phyloP scores from a whole-genome alignment of 768 basidiomycete genomes.

The Melanogaster broomeanus region DNA sequence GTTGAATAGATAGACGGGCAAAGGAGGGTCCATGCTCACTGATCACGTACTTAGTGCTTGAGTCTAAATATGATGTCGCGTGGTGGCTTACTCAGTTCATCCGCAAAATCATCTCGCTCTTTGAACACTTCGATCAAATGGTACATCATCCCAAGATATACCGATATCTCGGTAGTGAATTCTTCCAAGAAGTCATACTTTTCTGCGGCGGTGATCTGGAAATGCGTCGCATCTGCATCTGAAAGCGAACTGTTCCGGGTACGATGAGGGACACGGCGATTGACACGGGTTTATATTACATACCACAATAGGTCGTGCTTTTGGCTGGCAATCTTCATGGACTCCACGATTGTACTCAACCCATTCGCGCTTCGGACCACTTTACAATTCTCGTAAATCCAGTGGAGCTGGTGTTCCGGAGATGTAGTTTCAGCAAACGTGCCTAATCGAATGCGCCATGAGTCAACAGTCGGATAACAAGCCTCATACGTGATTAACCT shows the following conservation, averaged over 20 bases:
- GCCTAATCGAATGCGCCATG: slow-evolving; percentile 45
- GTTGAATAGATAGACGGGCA: slow-evolving; percentile 90
- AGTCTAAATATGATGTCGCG: neutral
- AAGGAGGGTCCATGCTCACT: slow-evolving; percentile 96
- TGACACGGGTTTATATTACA: slow-evolving; percentile 9
- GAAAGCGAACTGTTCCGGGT: slow-evolving; percentile 62
- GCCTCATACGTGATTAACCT: slow-evolving; percentile 48
- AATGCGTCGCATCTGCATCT: slow-evolving; percentile 70
- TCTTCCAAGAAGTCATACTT: slow-evolving; percentile 84
- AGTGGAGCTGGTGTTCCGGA: slow-evolving; percentile 92
- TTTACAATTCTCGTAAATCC: slow-evolving; percentile 94
- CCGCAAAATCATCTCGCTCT: slow-evolving; percentile 91
- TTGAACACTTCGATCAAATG: slow-evolving; percentile 94
- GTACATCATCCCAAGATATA: slow-evolving; percentile 95
- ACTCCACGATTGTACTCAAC: slow-evolving; percentile 77
- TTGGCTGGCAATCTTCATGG: slow-evolving; percentile 85
- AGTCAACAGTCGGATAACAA: slow-evolving; percentile 5
- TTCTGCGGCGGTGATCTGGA: slow-evolving; percentile 69
- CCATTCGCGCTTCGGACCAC: slow-evolving; percentile 84
- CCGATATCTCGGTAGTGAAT: slow-evolving; percentile 87
- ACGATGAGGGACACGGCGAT: slow-evolving; percentile 1
- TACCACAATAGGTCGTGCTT: slow-evolving; percentile 87
- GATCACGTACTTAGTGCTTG: slow-evolving; percentile 9
- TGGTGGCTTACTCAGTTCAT: slow-evolving; percentile 83
- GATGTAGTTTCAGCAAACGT: slow-evolving; percentile 90